Percentiles rank a stretch among this genome's conserved stretches.
Conservation (phyloP, 345 rosid genomes). For the Aquilaria yunnanensis region DNA sequence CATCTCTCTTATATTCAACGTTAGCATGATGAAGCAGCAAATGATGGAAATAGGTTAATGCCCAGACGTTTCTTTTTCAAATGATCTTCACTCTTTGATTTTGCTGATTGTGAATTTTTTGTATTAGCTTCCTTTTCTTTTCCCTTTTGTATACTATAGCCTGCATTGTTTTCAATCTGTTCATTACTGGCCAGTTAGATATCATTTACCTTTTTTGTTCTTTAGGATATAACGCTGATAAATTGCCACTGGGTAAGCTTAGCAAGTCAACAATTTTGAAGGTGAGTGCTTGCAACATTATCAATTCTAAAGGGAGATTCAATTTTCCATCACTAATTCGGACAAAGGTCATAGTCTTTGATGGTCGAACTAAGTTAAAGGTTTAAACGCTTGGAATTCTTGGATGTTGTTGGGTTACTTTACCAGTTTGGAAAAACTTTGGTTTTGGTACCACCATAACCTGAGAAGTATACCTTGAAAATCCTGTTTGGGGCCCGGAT, state of each 20-base stretch:
- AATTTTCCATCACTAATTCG: neutral
- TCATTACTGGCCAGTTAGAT: neutral
- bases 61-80: constrained; percentile 10
- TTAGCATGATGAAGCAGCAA: constrained; percentile 86
- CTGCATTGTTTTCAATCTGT: neutral
- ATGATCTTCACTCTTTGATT: neutral
- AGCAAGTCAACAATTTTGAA: constrained; percentile 70
- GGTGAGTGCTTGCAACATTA: constrained; percentile 20
- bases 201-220: constrained; percentile 9
- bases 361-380: too few relatives aligned
- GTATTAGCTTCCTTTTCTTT: constrained; percentile 5
- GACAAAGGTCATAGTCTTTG: too few relatives aligned
- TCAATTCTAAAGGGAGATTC: too few relatives aligned
- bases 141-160: neutral
- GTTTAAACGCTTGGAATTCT: too few relatives aligned
- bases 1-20: constrained; percentile 76
- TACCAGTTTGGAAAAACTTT: too few relatives aligned
- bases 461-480: too few relatives aligned
- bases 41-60: constrained; percentile 90
- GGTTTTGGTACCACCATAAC: too few relatives aligned
- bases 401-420: too few relatives aligned
- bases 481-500: too few relatives aligned
- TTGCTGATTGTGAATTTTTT: neutral
- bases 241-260: constrained; percentile 89
- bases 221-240: constrained; percentile 79